Percentiles rank a stretch among this genome's conserved stretches.
Evolutionary conservation across 345 rosid species (phyloP).

Genomic region (Nasturtium officinale): DNA sequence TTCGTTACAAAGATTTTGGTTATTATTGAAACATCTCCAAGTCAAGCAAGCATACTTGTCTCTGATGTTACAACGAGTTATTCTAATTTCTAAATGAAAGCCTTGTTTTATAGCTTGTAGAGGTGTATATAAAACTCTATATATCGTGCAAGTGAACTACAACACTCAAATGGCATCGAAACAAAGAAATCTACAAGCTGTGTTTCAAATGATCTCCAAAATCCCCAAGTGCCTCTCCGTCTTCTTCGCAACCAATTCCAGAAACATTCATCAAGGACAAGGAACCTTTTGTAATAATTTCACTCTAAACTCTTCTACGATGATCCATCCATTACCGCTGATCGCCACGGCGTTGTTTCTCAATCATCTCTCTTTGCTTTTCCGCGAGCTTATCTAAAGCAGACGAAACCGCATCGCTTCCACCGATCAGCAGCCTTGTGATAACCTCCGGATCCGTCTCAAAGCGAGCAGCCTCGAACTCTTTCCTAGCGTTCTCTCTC

Average conservation of each 20-base stretch:
- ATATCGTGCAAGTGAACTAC: neutral
- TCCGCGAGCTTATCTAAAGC: conserved; percentile 76
- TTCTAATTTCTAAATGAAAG: neutral
- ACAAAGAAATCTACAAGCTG: neutral
- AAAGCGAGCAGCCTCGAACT: conserved; percentile 80
- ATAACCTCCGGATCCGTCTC: conserved; percentile 84
- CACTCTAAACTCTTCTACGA: neutral
- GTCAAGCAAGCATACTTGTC: no score
- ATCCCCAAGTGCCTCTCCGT: no score
- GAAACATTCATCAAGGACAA: neutral
- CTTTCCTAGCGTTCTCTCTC: conserved; percentile 81
- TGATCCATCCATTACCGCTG: conserved; percentile 21
- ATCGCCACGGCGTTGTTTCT: conserved; percentile 50
- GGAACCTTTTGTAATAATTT: neutral
- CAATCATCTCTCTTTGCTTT: conserved; percentile 70
- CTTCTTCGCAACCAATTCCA: neutral
- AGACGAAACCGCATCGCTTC: conserved; percentile 73
- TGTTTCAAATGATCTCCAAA: no score
- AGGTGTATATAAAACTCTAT: no score
- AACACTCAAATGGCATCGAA: neutral
- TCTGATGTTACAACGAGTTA: conserved; percentile 4
- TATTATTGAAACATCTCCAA: conserved; percentile 4
- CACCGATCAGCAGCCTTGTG: conserved; percentile 73
- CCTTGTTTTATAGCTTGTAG: conserved; percentile 9
- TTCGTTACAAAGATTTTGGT: neutral